phyloP scores from a whole-genome alignment of 768 basidiomycete genomes.

The Psilocybe subaeruginosa region DNA sequence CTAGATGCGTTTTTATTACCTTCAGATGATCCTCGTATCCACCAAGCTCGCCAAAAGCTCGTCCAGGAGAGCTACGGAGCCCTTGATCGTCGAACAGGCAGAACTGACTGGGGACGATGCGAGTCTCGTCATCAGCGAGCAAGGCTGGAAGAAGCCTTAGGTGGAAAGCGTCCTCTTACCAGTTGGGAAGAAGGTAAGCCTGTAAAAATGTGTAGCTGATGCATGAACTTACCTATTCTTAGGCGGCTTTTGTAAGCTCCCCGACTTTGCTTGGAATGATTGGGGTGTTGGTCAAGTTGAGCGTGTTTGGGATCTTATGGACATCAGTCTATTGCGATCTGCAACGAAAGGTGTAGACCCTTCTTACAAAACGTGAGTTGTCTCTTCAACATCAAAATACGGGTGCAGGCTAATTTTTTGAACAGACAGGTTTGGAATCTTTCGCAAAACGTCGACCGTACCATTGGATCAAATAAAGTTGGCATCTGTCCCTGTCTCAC shows the following conservation, averaged over 20 bases:
- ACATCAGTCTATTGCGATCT: conserved; percentile 84
- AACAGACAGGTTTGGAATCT: conserved; percentile 90
- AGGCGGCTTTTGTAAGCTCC: conserved; percentile 85
- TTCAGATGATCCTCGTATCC: conserved; percentile 89
- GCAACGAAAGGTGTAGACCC: conserved; percentile 83
- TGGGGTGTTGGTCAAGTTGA: conserved; percentile 95
- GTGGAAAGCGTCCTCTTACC: conserved; percentile 83
- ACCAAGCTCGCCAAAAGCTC: conserved; percentile 84
- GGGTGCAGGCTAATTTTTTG: conserved; percentile 1
- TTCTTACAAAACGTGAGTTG: conserved; percentile 81
- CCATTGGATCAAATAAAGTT: conserved; percentile 75
- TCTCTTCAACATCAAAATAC: neutral
- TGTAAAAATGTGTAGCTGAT: neutral
- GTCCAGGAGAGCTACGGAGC: conserved; percentile 69
- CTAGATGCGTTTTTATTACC: conserved; percentile 92
- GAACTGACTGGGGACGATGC: conserved; percentile 90
- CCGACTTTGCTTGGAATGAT: conserved; percentile 91
- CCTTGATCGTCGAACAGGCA: conserved; percentile 68
- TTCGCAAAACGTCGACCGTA: conserved; percentile 94
- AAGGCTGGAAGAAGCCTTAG: conserved; percentile 81
- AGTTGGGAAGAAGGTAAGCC: conserved; percentile 86
- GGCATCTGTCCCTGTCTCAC: conserved; percentile 94
- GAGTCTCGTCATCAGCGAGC: conserved; percentile 91
- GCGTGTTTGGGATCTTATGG: conserved; percentile 94
- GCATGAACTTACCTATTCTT: neutral